A percentile compares a stretch with the other conserved stretches of the same genome.
Conservation (phyloP, 2,329 filamentous ascomycete genomes). For the Amesomyces nigricolor region DNA sequence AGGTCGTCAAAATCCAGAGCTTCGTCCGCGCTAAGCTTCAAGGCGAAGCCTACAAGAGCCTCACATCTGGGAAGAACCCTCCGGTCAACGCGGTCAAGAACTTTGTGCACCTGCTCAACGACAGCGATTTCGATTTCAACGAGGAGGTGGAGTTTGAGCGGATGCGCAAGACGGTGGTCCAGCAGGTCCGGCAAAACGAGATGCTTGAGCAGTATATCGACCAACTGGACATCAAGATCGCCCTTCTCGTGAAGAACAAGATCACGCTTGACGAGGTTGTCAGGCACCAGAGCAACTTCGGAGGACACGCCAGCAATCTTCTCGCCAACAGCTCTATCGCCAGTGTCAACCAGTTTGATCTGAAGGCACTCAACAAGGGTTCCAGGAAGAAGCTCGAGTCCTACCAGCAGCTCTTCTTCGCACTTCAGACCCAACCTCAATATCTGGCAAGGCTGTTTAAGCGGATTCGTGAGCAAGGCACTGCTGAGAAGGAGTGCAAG, state of each 20-base stretch:
- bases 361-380: slow-evolving; percentile 96
- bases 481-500: slow-evolving; percentile 86
- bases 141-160: slow-evolving; percentile 97
- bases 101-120: slow-evolving; percentile 94
- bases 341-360: slow-evolving; percentile 86
- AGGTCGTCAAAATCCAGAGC: slow-evolving; percentile 97
- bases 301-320: slow-evolving; percentile 77
- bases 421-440: slow-evolving; percentile 90
- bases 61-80: slow-evolving; percentile 93
- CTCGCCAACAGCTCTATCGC: slow-evolving; percentile 84
- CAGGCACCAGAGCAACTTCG: slow-evolving; percentile 92
- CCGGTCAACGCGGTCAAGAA: slow-evolving; percentile 96
- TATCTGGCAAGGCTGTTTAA: slow-evolving; percentile 88
- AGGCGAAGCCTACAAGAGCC: slow-evolving; percentile 94
- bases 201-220: slow-evolving; percentile 97
- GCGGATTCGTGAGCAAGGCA: slow-evolving; percentile 74
- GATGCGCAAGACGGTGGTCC: slow-evolving; percentile 89
- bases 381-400: slow-evolving; percentile 92
- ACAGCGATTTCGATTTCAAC: slow-evolving; percentile 98
- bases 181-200: slow-evolving; percentile 95
- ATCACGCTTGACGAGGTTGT: slow-evolving; percentile 98
- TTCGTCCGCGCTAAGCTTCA: slow-evolving; percentile 93
- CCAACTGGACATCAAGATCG: slow-evolving; percentile 98
- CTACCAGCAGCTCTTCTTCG: slow-evolving; percentile 97
- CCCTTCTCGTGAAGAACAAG: slow-evolving; percentile 97